Base-by-base conservation (phyloP, 2,329 filamentous ascomycete genomes). In the Calonectria crousiana region DNA sequence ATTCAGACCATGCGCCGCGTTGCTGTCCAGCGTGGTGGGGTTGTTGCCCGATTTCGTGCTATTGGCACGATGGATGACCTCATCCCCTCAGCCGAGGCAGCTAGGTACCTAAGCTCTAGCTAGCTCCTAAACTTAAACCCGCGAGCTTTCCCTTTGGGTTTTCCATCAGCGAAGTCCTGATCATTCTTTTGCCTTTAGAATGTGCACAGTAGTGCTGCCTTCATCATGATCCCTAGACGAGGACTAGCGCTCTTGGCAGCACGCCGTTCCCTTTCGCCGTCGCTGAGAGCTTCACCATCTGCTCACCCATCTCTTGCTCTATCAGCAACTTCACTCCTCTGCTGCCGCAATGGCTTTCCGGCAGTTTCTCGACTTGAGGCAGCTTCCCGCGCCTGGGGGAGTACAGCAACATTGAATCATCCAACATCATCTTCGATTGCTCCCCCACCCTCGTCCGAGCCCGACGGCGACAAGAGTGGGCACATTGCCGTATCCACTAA, bases 401-500 rank as follows among this genome's bases (percentile, higher is more conserved):
- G 77, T 51, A 82, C 81, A 4, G 52, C 67, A 32, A 34, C 78
- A 9, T 73, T 74, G 1, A 78, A 78, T 36, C 58, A 79, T 11
- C 65, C 67, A 2, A 69, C 74, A 36, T 58, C 74, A 32, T 68
- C 76, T 5, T 23, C 73, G 13, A 36, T 64, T 13, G 65, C 78
- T 30, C 70, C 74, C 34, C 36, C 65, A 9, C 74, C 58, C 32
- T 72, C 74, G 28, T 51, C 75, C 6, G 77, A 80, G 14, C 72
- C 75, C 14, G 91, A 90, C 67, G 91, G 92, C 77, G 89, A 94
- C 79, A 92, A 94, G 76, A 92, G 92, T 13, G 96, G 97, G 0
- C 95, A 98, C 80, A 98, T 98, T 78, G 87, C 90, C n/a, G 90
- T 94, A 14, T 89, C 88, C 3, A 86, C 93, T 1, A 94, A 96